phyloP scores from a whole-genome alignment of 805 yeast species.

The Myxozyma lipomycoides region DNA sequence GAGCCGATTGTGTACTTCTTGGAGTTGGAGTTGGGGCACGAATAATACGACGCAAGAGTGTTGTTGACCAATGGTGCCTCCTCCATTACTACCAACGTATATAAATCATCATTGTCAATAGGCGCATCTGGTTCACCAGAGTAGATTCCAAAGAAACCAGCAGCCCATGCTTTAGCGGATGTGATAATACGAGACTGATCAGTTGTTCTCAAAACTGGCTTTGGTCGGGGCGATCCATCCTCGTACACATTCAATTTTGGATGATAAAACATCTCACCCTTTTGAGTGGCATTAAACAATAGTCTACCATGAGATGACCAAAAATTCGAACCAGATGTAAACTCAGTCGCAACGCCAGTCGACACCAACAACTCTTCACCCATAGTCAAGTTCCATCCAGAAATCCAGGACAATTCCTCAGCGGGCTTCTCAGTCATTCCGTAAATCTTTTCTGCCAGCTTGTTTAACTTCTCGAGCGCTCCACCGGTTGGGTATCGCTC shows the following conservation, averaged over 20 bases:
- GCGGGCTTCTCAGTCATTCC: conserved; percentile 32
- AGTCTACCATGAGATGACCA: conserved; percentile 43
- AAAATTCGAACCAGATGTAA: conserved; percentile 37
- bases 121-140: conserved; percentile 35
- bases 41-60: conserved; percentile 40
- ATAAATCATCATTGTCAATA: conserved; percentile 33
- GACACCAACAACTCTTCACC: conserved; percentile 38
- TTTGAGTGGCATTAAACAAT: conserved; percentile 35
- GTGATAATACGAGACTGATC: conserved; percentile 41
- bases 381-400: conserved; percentile 36
- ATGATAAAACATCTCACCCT: conserved; percentile 33
- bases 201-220: conserved; percentile 40
- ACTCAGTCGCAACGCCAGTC: conserved; percentile 40
- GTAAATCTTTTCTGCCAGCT: conserved; percentile 37
- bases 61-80: conserved; percentile 37
- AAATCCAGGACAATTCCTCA: conserved; percentile 35
- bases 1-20: conserved; percentile 32
- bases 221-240: conserved; percentile 37
- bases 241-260: conserved; percentile 33
- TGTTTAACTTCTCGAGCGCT: conserved; percentile 41
- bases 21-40: conserved; percentile 39
- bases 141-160: conserved; percentile 42
- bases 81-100: conserved; percentile 36
- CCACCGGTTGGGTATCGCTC: conserved; percentile 63
- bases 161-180: conserved; percentile 44